Evolutionary conservation across 1,284 basidiomycete genomes (phyloP), one percentile per base, ranked within the genome.

Genomic region (Boletus sp.): DNA sequence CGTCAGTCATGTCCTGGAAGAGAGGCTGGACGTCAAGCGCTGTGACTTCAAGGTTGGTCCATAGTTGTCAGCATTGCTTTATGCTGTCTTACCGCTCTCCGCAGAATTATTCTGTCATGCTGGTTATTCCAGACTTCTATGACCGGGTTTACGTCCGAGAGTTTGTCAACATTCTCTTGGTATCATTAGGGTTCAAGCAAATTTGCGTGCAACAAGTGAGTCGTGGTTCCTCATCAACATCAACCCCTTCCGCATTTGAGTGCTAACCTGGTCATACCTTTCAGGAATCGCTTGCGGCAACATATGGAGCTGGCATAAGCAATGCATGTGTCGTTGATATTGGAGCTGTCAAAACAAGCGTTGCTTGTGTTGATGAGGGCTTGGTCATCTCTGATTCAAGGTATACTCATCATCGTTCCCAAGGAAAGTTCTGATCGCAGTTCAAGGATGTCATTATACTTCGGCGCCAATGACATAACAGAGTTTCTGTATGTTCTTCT

Each of bases 351-450:
- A 82, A 78, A 53, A 94, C 90, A 3, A 91, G 82, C 54, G 82
- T 99, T 44, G 84, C 94, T 0, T 98, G 95, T 61, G 89, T 99
- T 7, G 96, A 99, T 55, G 96, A 99, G 61, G 96, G 96, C 1
- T 67, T 95, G 42, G 81, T 99, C 13, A 72, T 94, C 22, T 67
- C 87, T 2, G 96, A 99, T 57, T 93, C 92, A 3, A 81, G 95
- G 92, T 90, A 58, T 69, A 25, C 10, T 26, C 23, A 30, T 44
- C 42, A n/a, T 9, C 5, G 20, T 32, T 32, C 42, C 33, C 32
- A 16, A 32, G n/a, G 41, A 34, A 37, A 40, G 43, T 49, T 38
- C 30, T 47, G 22, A 55, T 50, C 13, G 49, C 19, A n/a, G 25
- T 36, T 38, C 38, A 46, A 93, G 92, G 51, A 84, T 98, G 69